A percentile compares a stretch with the other conserved stretches of the same genome.
Conservation (phyloP, 106 monocot species). For the Xerophyta viscosa region DNA sequence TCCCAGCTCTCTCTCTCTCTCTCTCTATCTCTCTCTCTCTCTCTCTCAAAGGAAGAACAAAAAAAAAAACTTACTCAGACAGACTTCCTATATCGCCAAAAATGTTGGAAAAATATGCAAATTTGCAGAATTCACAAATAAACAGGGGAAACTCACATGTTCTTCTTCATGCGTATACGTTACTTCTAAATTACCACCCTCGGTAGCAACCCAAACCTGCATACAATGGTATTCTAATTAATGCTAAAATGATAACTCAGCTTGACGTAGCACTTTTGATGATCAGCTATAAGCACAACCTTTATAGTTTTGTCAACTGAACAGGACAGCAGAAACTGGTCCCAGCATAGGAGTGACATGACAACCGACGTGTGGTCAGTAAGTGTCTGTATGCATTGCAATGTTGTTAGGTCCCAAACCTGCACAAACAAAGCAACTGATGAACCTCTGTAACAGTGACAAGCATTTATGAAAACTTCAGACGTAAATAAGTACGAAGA, state of each 20-base stretch:
- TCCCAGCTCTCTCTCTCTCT: too few species aligned
- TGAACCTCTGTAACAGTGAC: too few species aligned
- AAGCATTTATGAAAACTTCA: too few species aligned
- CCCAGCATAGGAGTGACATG: constrained; percentile 91
- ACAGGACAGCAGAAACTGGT: constrained; percentile 85
- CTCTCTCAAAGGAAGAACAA: too few species aligned
- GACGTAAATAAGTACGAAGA: too few species aligned
- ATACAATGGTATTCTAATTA: not conserved
- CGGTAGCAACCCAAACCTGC: constrained; percentile 89
- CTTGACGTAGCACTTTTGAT: too few species aligned
- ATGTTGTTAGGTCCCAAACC: constrained; percentile 84
- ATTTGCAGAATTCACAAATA: too few species aligned
- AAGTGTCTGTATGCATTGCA: constrained; percentile 87
- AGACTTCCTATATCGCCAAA: too few species aligned
- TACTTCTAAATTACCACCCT: constrained; percentile 73
- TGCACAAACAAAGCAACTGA: constrained; percentile 12
- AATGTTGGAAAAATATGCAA: too few species aligned
- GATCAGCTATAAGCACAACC: constrained; percentile 19
- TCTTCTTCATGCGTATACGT: constrained; percentile 86
- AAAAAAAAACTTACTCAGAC: too few species aligned
- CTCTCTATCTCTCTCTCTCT: too few species aligned
- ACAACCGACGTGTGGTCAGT: constrained; percentile 77
- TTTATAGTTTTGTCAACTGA: constrained; percentile 67
- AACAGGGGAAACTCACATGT: constrained; percentile 47
- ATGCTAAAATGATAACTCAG: not conserved